These are phyloP conservation scores for Castanea mollissima DNA, from an alignment of 306 rosid genomes.

Conservation along the genomic window DNA sequence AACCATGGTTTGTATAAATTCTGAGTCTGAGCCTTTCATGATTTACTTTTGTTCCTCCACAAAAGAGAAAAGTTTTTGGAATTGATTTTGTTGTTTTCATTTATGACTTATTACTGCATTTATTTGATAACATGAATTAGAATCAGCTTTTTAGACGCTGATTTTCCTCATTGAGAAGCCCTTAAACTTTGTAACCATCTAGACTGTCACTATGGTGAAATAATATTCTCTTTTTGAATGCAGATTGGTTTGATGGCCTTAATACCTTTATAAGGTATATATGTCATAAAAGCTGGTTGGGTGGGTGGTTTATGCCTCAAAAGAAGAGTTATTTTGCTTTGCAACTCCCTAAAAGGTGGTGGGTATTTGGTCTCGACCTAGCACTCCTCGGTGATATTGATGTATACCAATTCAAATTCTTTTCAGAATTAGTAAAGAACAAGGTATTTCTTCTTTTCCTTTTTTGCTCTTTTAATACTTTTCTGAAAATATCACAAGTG, in stretches of 20 bases:
- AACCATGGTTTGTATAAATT: slow-evolving; percentile 76
- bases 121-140: slow-evolving; percentile 5
- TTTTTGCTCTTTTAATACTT: slow-evolving; percentile 12
- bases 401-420: slow-evolving; percentile 96
- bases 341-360: slow-evolving; percentile 93
- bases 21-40: slow-evolving; percentile 7
- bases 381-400: slow-evolving; percentile 97
- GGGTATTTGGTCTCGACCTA: slow-evolving; percentile 94
- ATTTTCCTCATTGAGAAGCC: not conserved
- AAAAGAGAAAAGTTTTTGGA: not conserved
- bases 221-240: slow-evolving; percentile 25
- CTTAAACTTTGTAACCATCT: not conserved
- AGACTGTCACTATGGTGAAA: not conserved
- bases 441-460: slow-evolving; percentile 53
- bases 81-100: not conserved
- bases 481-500: slow-evolving; percentile 1
- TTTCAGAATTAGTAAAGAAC: slow-evolving; percentile 61
- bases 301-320: slow-evolving; percentile 99
- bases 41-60: slow-evolving; percentile 12
- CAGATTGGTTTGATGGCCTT: slow-evolving; percentile 99
- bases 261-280: slow-evolving; percentile 93
- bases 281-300: slow-evolving; percentile 96
- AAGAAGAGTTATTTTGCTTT: slow-evolving; percentile 96
- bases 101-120: not conserved
- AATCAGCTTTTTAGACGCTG: not conserved